These are phyloP conservation scores for Senna siamea DNA, from an alignment of 306 rosid species.

Conservation along the genomic window DNA sequence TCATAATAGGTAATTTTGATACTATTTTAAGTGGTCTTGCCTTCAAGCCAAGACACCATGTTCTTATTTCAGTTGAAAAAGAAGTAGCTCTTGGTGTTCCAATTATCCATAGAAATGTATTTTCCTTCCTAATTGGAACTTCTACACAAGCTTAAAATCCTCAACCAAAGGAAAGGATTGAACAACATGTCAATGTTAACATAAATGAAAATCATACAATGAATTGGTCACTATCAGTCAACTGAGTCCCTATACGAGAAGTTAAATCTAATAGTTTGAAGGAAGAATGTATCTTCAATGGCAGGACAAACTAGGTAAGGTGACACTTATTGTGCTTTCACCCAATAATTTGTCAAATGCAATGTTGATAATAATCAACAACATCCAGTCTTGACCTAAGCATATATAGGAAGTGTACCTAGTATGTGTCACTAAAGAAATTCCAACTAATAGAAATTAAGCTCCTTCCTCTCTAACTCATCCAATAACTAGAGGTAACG, in stretches of 20 bases:
- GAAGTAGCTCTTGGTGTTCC: slow-evolving; percentile 83
- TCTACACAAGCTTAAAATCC: slow-evolving; percentile 46
- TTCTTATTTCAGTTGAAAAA: slow-evolving; percentile 71
- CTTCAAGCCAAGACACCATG: slow-evolving; percentile 75
- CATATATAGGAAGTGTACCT: slow-evolving; percentile 52
- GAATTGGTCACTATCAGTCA: slow-evolving; percentile 48
- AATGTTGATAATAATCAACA: slow-evolving; percentile 43
- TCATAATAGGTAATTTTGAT: slow-evolving; percentile 70
- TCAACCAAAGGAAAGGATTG: slow-evolving; percentile 53
- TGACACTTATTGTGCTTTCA: slow-evolving; percentile 59
- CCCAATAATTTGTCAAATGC: slow-evolving; percentile 51
- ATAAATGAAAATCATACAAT: slow-evolving; percentile 46
- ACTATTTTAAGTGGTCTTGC: slow-evolving; percentile 76
- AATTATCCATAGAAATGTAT: slow-evolving; percentile 66
- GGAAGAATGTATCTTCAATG: slow-evolving; percentile 42
- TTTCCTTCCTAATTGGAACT: slow-evolving; percentile 53
- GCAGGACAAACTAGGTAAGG: slow-evolving; percentile 49
- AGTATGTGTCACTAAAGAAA: slow-evolving; percentile 44
- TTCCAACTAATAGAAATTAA: slow-evolving; percentile 46
- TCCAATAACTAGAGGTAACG: slow-evolving; percentile 40
- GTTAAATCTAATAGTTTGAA: slow-evolving; percentile 44
- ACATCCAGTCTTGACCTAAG: slow-evolving; percentile 42
- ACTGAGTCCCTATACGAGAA: slow-evolving; percentile 46
- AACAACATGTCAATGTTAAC: slow-evolving; percentile 39
- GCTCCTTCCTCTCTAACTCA: slow-evolving; percentile 12